A percentile compares a stretch with the other conserved stretches of the same genome.
phyloP scores from a whole-genome alignment of 2,329 filamentous ascomycete species.

The Fusarium xyrophilum region DNA sequence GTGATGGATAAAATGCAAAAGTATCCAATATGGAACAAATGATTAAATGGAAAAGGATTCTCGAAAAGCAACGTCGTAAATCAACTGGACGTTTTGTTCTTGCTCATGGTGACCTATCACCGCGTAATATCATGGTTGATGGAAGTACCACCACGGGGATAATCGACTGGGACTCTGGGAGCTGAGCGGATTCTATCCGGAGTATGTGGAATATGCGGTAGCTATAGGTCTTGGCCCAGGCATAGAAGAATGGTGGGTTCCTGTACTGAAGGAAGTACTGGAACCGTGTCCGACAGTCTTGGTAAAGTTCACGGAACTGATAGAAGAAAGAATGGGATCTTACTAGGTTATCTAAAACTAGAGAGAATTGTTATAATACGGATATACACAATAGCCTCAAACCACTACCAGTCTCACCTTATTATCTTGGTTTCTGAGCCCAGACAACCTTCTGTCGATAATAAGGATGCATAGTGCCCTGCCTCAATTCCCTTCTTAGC shows the following conservation, averaged over 20 bases:
- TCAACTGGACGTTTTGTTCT: not conserved
- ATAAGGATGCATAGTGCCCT: constrained; percentile 29
- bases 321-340: not conserved
- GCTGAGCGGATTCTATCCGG: not conserved
- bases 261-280: not conserved
- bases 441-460: constrained; percentile 26
- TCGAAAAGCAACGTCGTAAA: not conserved
- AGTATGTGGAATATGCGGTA: not conserved
- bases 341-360: not conserved
- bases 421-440: constrained; percentile 15
- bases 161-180: constrained; percentile 10
- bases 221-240: not conserved
- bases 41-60: not conserved
- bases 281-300: not conserved
- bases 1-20: too few species aligned
- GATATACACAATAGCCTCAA: too few species aligned
- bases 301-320: not conserved
- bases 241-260: not conserved
- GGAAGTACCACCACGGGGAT: not conserved
- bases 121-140: not conserved
- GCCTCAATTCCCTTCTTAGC: constrained; percentile 26
- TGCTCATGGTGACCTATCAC: not conserved
- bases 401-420: not conserved
- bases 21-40: too few species aligned
- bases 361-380: too few species aligned